Evolutionary conservation across 306 rosid genomes (phyloP).

Genomic region (Quercus dentata): DNA sequence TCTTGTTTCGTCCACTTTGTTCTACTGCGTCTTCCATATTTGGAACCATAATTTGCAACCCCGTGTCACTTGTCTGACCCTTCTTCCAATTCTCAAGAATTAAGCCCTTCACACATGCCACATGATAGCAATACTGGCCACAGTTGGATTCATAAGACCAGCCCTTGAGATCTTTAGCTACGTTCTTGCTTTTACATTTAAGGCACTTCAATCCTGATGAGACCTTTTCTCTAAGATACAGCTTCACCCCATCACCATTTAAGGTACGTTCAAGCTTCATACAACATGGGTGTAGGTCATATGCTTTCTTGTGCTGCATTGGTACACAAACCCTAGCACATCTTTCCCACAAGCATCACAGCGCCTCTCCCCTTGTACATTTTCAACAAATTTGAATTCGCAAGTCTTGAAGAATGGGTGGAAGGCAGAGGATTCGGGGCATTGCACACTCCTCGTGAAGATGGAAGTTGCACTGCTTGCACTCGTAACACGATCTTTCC

Average conservation of each 20-base stretch:
- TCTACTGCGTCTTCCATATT: background rate
- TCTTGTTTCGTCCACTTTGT: background rate
- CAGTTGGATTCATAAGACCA: constrained; percentile 38
- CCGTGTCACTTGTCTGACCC: background rate
- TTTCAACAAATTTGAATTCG: constrained; percentile 11
- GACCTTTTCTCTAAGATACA: constrained; percentile 17
- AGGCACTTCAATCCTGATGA: constrained; percentile 13
- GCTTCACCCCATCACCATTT: constrained; percentile 7
- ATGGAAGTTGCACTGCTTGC: constrained; percentile 25
- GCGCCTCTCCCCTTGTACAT: background rate
- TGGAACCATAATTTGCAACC: background rate
- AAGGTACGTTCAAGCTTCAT: constrained; percentile 21
- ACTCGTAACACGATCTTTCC: constrained; percentile 15
- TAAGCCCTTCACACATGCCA: constrained; percentile 40
- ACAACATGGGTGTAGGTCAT: constrained; percentile 44
- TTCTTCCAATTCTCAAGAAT: constrained; percentile 32
- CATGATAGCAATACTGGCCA: constrained; percentile 32
- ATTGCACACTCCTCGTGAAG: constrained; percentile 43
- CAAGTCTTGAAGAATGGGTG: constrained; percentile 24
- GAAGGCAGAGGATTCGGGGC: background rate
- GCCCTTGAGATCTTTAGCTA: constrained; percentile 12
- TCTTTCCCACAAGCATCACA: constrained; percentile 56
- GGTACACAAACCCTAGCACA: constrained; percentile 38
- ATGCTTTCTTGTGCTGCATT: constrained; percentile 10
- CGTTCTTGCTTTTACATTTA: constrained; percentile 26